Conservation (phyloP, 192 early-diverging fungal genomes). For the Coemansia reversa region DNA sequence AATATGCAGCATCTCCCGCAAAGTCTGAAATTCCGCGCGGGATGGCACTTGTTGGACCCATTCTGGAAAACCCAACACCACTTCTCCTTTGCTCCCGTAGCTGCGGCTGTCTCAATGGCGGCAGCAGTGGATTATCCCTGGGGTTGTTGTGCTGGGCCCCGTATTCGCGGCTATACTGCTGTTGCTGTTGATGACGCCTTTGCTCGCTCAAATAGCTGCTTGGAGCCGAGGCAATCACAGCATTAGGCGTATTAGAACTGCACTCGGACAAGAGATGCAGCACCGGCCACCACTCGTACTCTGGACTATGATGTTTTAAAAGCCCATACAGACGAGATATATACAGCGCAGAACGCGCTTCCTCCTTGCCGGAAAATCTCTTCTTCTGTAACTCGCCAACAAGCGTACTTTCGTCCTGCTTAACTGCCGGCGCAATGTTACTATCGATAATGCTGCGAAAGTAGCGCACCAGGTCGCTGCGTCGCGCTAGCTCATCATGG, state of each 20-base stretch:
- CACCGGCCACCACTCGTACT: conserved; percentile 48
- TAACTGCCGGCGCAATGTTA: conserved; percentile 25
- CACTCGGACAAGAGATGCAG: conserved; percentile 45
- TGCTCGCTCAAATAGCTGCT: conserved; percentile 20
- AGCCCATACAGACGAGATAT: conserved; percentile 27
- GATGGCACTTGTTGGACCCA: conserved; percentile 5
- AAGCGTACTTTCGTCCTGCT: conserved; percentile 21
- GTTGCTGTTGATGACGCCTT: background rate
- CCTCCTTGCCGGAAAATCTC: conserved; percentile 6
- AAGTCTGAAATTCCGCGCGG: conserved; percentile 9
- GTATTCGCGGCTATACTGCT: background rate
- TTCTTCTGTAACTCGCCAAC: conserved; percentile 46
- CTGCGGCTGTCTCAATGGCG: background rate
- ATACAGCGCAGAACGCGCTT: conserved; percentile 27
- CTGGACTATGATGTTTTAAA: conserved; percentile 35
- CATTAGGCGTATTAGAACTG: conserved; percentile 9
- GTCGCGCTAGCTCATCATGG: conserved; percentile 20
- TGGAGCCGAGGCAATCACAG: conserved; percentile 4
- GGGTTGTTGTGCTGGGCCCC: background rate
- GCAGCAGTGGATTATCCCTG: background rate
- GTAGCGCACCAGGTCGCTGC: conserved; percentile 25
- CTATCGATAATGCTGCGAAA: conserved; percentile 44
- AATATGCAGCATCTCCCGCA: background rate
- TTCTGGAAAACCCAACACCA: background rate
- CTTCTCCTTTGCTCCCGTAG: conserved; percentile 6